A percentile compares a stretch with the other conserved stretches of the same genome.
Evolutionary conservation across 1,284 basidiomycete species (phyloP).

Genomic region (Leccinum brunneo-olivaceum): DNA sequence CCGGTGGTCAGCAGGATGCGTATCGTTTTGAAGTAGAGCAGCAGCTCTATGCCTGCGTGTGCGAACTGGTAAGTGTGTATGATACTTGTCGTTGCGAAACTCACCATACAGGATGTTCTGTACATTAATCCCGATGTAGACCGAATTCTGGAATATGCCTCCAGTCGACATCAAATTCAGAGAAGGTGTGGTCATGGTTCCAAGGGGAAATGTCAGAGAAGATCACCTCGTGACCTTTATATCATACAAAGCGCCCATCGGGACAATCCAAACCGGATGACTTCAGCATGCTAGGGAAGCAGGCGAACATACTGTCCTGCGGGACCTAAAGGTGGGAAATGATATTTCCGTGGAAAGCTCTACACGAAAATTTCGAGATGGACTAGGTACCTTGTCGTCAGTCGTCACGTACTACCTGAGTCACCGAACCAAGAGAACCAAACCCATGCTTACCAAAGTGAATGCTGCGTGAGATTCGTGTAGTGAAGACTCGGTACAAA

Average conservation of each 20-base stretch:
- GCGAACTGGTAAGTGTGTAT: not conserved
- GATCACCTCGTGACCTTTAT: too few relatives aligned
- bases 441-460: too few relatives aligned
- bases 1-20: slow-evolving; percentile 7
- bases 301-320: not conserved
- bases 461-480: too few relatives aligned
- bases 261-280: not conserved
- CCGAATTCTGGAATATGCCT: slow-evolving; percentile 12
- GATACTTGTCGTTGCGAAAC: slow-evolving; percentile 3
- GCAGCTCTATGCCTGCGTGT: slow-evolving; percentile 15
- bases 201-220: too few relatives aligned
- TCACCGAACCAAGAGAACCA: too few relatives aligned
- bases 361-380: not conserved
- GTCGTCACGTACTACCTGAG: not conserved
- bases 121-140: slow-evolving; percentile 19
- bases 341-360: not conserved
- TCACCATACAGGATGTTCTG: slow-evolving; percentile 24
- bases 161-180: too few relatives aligned
- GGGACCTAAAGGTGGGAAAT: not conserved
- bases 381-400: not conserved
- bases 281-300: too few relatives aligned
- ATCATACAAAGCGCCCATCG: too few relatives aligned
- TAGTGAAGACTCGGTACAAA: too few relatives aligned
- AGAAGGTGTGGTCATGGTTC: not conserved
- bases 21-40: slow-evolving; percentile 22